These are phyloP conservation scores for Crucihimalaya himalaica DNA, from an alignment of 345 rosid genomes.

Conservation along the genomic window DNA sequence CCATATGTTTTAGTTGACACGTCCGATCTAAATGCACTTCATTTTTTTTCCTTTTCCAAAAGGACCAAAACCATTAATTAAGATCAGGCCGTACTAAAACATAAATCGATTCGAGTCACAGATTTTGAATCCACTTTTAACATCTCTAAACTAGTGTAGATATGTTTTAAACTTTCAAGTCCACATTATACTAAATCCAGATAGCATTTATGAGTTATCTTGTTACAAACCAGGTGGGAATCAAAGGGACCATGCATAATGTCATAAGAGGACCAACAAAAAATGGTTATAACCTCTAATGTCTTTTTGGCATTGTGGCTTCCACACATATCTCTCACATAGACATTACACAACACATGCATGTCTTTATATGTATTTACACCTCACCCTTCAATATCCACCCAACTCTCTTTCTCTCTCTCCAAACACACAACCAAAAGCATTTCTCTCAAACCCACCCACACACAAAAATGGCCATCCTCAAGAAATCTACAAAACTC, in stretches of 20 bases:
- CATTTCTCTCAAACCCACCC: neutral
- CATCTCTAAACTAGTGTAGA: neutral
- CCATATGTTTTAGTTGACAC: neutral
- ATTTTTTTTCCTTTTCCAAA: neutral
- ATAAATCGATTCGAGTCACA: neutral
- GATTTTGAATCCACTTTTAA: neutral
- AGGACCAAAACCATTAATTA: neutral
- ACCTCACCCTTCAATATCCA: slow-evolving; percentile 9
- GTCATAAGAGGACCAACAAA: slow-evolving; percentile 53
- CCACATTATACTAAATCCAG: neutral
- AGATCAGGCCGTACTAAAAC: neutral
- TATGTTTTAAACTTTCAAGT: slow-evolving; percentile 15
- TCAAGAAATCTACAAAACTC: slow-evolving; percentile 52
- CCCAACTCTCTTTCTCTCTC: slow-evolving; percentile 15
- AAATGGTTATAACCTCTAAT: slow-evolving; percentile 33
- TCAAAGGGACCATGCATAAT: slow-evolving; percentile 53
- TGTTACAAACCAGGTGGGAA: slow-evolving; percentile 19
- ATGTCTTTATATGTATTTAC: slow-evolving; percentile 26
- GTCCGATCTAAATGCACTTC: neutral
- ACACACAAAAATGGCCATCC: slow-evolving; percentile 44
- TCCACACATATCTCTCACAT: slow-evolving; percentile 23
- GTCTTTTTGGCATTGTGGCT: slow-evolving; percentile 48
- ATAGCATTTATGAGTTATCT: slow-evolving; percentile 6
- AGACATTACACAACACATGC: slow-evolving; percentile 27
- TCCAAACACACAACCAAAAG: neutral